Evolutionary conservation across 2,329 filamentous ascomycete species (phyloP), one percentile per base, ranked within the genome.

Genomic region (Leptodontidium sp.): DNA sequence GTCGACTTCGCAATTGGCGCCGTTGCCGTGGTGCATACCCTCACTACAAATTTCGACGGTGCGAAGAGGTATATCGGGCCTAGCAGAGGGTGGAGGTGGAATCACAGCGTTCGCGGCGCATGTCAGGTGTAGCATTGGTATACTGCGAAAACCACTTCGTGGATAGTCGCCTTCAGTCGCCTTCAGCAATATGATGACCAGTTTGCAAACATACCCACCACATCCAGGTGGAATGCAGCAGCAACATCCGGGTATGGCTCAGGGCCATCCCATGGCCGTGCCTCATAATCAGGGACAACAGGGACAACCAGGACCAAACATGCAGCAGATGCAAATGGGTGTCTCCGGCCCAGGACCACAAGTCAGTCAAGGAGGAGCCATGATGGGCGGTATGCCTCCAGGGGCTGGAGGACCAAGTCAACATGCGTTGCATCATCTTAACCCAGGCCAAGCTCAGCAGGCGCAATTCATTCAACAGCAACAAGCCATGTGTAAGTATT

Each of bases 301-400:
- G 64, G 91, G 91, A 64, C 90, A 91, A 72, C 88, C 87, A 35
- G 85, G 82, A 70, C 77, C 75, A 52, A 86, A 84, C 49, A 89
- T 91, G 79, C 91, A 91, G 79, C 91, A 92, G 80, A 90, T 87
- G 80, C 90, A 92, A 75, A 91, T 92, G 82, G 89, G 87, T 70
- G 91, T 91, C 35, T 92, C 91, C 68, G 91, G 88, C 45, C 90
- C 91, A 24, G 89, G 87, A 70, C 84, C 85, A 55, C 91, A 92
- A 78, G 90, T 93, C 73, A 92, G 89, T 78, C 90, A 92, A 75
- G 87, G 87, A 63, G 84, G 83, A 35, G 86, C 89, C 67, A 87
- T 94, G 85, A 93, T 94, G 91, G 87, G 83, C 72, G 90, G 87
- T 68, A 93, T 94, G 88, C 91, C 91, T 71, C 90, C 90, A 38